These are phyloP conservation scores for Flaveria bidentis DNA, from an alignment of 129 eudicot species.

Conservation along the genomic window DNA sequence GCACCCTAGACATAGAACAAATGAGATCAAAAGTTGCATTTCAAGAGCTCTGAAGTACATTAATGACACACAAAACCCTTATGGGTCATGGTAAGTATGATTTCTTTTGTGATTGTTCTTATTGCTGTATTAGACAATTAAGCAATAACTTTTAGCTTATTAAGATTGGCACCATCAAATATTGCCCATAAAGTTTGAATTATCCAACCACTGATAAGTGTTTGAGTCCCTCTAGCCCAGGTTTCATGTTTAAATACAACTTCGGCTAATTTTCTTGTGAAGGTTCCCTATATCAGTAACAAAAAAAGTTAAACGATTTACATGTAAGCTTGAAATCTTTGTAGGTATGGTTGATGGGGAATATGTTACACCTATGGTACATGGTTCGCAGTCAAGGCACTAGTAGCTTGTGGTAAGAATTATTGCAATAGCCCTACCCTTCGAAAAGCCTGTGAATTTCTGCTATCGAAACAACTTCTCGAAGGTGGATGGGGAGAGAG, in stretches of 20 bases:
- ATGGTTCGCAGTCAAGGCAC: conserved; percentile 59
- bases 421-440: conserved; percentile 40
- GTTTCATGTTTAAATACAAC: no score
- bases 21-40: conserved; percentile 51
- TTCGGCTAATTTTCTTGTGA: no score
- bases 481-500: conserved; percentile 96
- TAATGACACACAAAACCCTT: conserved; percentile 46
- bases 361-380: conserved; percentile 79
- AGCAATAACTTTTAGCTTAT: no score
- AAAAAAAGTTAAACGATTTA: no score
- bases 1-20: conserved; percentile 52
- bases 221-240: no score
- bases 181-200: no score
- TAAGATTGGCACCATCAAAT: no score
- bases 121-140: background rate
- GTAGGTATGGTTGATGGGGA: conserved; percentile 81
- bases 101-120: background rate
- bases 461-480: conserved; percentile 57
- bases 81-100: conserved; percentile 63
- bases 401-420: conserved; percentile 55
- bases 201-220: no score
- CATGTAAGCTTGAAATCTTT: background rate
- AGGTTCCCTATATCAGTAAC: no score
- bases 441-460: conserved; percentile 55
- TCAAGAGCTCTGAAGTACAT: conserved; percentile 46